phyloP scores from a whole-genome alignment of 139 green algal genomes.

The Chlorella ohadii region DNA sequence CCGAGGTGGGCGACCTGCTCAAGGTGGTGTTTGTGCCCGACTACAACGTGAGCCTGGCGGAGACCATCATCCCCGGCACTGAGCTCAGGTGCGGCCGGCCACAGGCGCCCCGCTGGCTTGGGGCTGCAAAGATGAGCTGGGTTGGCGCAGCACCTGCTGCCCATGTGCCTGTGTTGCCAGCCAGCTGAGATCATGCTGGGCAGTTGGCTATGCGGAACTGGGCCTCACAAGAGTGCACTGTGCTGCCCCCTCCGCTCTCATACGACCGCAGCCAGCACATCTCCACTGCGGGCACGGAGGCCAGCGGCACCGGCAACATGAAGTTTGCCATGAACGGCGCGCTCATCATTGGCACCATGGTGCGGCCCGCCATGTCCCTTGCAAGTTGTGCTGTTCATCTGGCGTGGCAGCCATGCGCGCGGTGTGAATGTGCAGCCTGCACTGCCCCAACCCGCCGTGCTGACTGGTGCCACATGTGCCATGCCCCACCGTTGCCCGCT shows the following conservation, averaged over 20 bases:
- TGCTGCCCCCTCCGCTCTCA: not conserved
- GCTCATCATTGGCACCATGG: conserved; percentile 93
- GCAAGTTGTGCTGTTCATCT: too few relatives aligned
- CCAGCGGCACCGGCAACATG: conserved; percentile 98
- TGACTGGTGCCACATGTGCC: too few relatives aligned
- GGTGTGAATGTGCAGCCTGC: too few relatives aligned
- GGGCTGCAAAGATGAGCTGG: not conserved
- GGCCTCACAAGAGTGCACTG: too few relatives aligned
- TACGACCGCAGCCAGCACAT: conserved; percentile 91
- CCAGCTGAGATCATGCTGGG: too few relatives aligned
- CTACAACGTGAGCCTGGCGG: conserved; percentile 98
- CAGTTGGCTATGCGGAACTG: too few relatives aligned
- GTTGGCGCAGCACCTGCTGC: not conserved
- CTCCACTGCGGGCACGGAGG: conserved; percentile 96
- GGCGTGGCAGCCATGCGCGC: too few relatives aligned
- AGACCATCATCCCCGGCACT: conserved; percentile 90
- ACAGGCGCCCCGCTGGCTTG: too few relatives aligned
- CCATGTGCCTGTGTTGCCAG: too few relatives aligned
- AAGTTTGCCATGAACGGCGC: conserved; percentile 99
- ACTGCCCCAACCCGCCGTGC: too few relatives aligned
- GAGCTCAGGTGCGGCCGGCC: conserved; percentile 69
- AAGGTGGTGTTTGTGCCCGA: conserved; percentile 96
- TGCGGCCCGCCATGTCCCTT: too few relatives aligned
- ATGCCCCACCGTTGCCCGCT: too few relatives aligned
- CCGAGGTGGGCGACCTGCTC: conserved; percentile 93